Percentiles rank a stretch among this genome's conserved stretches.
These are phyloP conservation scores for Metarhizium rileyi DNA, from an alignment of 2,329 filamentous ascomycete genomes.

Conservation along the genomic window DNA sequence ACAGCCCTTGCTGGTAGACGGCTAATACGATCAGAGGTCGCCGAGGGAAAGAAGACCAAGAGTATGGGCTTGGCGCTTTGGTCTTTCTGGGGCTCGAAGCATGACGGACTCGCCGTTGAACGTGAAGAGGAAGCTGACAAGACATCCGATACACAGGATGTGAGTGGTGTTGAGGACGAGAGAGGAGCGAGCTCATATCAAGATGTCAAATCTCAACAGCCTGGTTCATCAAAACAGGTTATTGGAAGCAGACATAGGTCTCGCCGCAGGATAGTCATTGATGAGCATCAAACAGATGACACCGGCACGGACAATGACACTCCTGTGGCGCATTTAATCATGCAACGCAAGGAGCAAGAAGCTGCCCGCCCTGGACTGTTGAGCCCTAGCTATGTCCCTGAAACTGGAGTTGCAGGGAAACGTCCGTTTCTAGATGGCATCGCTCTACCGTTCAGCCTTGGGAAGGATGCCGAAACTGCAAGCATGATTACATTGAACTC, in stretches of 20 bases:
- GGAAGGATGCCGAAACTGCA: constrained; percentile 52
- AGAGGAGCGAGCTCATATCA: constrained; percentile 31
- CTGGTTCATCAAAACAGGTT: constrained; percentile 13
- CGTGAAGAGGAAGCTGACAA: constrained; percentile 44
- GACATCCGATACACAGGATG: constrained; percentile 19
- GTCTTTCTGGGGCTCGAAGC: constrained; percentile 80
- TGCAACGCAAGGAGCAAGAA: constrained; percentile 29
- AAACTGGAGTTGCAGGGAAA: constrained; percentile 46
- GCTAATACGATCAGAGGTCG: constrained; percentile 32
- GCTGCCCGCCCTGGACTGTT: constrained; percentile 31
- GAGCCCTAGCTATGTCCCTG: constrained; percentile 31
- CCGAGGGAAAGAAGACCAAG: constrained; percentile 44
- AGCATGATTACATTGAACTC: constrained; percentile 61
- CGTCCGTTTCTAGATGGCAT: constrained; percentile 59
- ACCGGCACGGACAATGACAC: constrained; percentile 27
- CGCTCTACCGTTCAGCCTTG: constrained; percentile 63
- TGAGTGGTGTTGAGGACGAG: constrained; percentile 31
- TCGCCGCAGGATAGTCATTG: constrained; percentile 35
- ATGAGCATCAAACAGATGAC: constrained; percentile 38
- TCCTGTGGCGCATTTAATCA: constrained; percentile 33
- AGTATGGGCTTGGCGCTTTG: constrained; percentile 74
- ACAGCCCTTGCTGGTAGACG: constrained; percentile 70
- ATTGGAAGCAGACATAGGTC: constrained; percentile 29
- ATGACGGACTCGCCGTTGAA: constrained; percentile 66
- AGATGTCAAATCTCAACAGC: constrained; percentile 30